Evolutionary conservation across 495 filamentous ascomycete species (phyloP).

Genomic region (Lasiosphaeria ovina): DNA sequence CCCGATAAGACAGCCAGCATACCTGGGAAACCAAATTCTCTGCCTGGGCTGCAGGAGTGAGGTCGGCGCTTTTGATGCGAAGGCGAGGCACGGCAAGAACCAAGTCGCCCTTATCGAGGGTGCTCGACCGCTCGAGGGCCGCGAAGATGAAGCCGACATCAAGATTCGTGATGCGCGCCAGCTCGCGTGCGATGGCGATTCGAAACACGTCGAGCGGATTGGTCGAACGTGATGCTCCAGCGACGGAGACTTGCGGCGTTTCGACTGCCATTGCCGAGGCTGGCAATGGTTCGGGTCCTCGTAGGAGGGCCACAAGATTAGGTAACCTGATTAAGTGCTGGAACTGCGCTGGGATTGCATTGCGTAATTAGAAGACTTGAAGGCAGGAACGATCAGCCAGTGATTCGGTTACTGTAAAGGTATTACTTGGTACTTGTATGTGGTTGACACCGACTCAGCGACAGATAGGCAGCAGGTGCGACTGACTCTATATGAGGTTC

Average conservation of each 20-base stretch:
- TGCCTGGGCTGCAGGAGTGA: constrained; percentile 56
- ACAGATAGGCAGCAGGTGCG: no score
- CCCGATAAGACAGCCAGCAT: neutral
- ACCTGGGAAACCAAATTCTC: constrained; percentile 69
- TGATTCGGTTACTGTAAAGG: no score
- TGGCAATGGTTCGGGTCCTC: no score
- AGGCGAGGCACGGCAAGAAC: constrained; percentile 75
- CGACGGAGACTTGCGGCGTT: neutral
- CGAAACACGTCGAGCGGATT: constrained; percentile 91
- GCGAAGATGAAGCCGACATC: constrained; percentile 74
- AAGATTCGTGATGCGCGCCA: constrained; percentile 70
- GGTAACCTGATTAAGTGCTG: no score
- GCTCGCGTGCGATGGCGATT: constrained; percentile 70
- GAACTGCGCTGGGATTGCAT: no score
- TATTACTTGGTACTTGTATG: no score
- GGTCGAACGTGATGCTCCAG: constrained; percentile 52
- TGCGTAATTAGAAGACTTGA: no score
- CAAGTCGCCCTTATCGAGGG: constrained; percentile 87
- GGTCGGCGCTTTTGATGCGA: constrained; percentile 77
- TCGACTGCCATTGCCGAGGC: no score
- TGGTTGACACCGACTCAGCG: no score
- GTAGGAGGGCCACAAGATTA: no score
- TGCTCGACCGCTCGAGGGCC: constrained; percentile 74
- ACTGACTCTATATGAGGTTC: no score
- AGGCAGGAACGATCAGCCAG: no score